Conservation (phyloP, 139 green algal species). For the Marvania coccoides region DNA sequence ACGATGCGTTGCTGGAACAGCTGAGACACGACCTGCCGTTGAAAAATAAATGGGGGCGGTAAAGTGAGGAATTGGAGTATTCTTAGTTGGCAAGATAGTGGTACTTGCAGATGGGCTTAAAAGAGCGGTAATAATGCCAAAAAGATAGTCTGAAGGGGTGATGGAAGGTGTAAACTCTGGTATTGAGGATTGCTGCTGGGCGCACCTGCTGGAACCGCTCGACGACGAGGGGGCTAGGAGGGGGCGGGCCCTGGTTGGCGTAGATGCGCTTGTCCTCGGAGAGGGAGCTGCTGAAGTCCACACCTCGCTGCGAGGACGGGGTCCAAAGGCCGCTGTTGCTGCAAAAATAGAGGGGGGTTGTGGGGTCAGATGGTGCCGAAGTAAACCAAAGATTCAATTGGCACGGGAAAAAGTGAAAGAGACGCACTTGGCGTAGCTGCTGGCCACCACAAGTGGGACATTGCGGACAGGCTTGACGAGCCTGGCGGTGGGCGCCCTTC, state of each 20-base stretch:
- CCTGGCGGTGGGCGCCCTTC: neutral
- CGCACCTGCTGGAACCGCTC: constrained; percentile 86
- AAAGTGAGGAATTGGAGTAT: no score
- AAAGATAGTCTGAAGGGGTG: no score
- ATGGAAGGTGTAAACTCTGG: no score
- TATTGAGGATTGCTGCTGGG: no score
- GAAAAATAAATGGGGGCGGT: neutral
- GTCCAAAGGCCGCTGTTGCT: constrained; percentile 15
- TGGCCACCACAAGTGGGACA: neutral
- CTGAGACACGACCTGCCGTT: constrained; percentile 77
- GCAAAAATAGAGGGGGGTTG: neutral
- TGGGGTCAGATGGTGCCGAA: neutral
- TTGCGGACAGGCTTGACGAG: neutral
- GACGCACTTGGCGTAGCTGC: neutral
- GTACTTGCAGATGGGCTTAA: no score
- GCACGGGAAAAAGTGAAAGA: neutral
- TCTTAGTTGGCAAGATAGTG: no score
- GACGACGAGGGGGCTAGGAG: constrained; percentile 84
- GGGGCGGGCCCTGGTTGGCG: constrained; percentile 51
- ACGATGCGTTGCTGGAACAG: constrained; percentile 98
- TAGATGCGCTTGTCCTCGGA: constrained; percentile 10
- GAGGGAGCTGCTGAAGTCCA: neutral
- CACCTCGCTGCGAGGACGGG: constrained; percentile 12
- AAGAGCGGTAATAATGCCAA: no score
- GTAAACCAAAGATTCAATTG: neutral